Base-by-base conservation (phyloP, 208 protist species). In the Leptomonas seymouri region DNA sequence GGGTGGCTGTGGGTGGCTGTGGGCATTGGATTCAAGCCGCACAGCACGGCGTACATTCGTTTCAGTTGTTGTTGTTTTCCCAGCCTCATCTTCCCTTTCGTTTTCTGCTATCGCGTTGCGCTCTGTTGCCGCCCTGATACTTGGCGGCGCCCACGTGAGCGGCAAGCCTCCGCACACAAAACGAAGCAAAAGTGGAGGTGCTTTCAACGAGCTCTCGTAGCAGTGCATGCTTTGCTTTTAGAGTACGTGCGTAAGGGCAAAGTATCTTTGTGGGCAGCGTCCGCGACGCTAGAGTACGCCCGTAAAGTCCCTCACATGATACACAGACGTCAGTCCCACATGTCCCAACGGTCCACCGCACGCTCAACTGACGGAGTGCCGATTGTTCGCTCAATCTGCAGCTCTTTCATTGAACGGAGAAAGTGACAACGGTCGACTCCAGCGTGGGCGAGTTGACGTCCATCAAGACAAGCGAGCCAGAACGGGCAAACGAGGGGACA, bases 391-490 rank as follows among this genome's bases (percentile, higher is more conserved):
- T 61, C 28, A 7, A 4, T 28, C 23, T 57, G 18, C 9, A 3
- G 15, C 15, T 39, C 34, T 21, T 11, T 63, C 57, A 77, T 25
- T 57, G 66, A 48, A 78, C 65, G n/a, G 64, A 55, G 61, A 87
- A 81, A 34, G 55, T 73, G 12, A 87, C 54, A 27, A 49, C 54
- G 34, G 56, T 77, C 8, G 89, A 83, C 28, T 91, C 83, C 15
- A 97, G 66, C 3, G 80, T 71, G 9, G 86, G 82, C 4, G 89
- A 91, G 72, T 93, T 81, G 16, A 94, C 76, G 60, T 97, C 86
- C 28, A 97, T 82, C 8, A 97, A 68, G 25, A 95, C 89, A 2
- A 97, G 51, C 36, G 57, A 55, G 3, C 87, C 89, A 4, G 86
- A 82, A 21, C 78, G 64, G 4, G 68, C 48, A 71, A 95, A 97